phyloP scores from a whole-genome alignment of 306 rosid genomes.

The Lagenaria siceraria region DNA sequence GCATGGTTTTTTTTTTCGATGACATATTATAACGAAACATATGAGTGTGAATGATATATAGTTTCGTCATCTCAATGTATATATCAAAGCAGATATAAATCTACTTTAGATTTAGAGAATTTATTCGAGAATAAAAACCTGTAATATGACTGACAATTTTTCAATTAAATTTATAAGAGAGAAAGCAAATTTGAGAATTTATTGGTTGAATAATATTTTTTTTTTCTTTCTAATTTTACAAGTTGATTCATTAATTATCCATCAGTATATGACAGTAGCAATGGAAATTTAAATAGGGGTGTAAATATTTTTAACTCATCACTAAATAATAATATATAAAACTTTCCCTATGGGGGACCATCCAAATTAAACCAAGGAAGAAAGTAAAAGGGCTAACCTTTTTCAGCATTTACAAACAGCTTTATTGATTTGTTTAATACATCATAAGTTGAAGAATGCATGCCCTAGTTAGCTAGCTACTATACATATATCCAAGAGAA shows the following conservation, averaged over 20 bases:
- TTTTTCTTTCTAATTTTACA: background rate
- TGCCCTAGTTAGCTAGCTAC: background rate
- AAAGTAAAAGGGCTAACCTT: background rate
- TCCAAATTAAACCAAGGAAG: background rate
- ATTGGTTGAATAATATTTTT: too few relatives aligned
- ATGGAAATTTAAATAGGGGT: background rate
- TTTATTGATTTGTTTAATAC: slow-evolving; percentile 21
- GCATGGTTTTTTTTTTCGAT: background rate
- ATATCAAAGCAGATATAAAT: slow-evolving; percentile 6
- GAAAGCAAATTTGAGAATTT: background rate
- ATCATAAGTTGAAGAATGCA: slow-evolving; percentile 19
- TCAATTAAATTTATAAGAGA: too few relatives aligned
- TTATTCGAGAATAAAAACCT: background rate
- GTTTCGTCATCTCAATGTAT: background rate
- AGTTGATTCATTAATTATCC: slow-evolving; percentile 1
- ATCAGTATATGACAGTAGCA: background rate
- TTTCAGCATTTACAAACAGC: slow-evolving; percentile 13
- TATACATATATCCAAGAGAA: background rate
- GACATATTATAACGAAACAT: background rate
- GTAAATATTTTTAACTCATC: background rate
- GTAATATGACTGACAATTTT: too few relatives aligned
- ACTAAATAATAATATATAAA: background rate
- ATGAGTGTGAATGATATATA: background rate
- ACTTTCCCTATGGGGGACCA: background rate
- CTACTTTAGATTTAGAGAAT: background rate